Percentiles rank a stretch among this genome's conserved stretches.
Conservation (phyloP, 2,329 filamentous ascomycete genomes). For the Aureobasidium zeae region DNA sequence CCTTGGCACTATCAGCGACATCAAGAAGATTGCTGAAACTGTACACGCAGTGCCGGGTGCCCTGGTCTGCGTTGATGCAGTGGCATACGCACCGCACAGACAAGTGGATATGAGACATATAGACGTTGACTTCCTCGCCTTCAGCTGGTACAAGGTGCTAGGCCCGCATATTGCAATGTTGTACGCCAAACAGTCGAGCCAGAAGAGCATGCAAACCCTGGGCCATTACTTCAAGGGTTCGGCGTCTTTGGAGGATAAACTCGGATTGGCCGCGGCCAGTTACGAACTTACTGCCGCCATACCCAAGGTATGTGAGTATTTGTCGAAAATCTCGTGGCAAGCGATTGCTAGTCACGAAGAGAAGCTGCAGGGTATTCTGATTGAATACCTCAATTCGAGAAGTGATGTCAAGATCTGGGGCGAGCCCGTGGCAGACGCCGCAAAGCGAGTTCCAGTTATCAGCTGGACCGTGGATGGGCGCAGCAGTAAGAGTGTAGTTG, state of each 20-base stretch:
- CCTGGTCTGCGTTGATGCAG: conserved; percentile 63
- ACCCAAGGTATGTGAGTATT: conserved; percentile 51
- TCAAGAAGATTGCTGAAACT: conserved; percentile 45
- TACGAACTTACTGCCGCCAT: conserved; percentile 62
- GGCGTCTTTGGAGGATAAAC: conserved; percentile 53
- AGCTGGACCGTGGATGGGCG: conserved; percentile 54
- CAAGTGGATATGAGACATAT: conserved; percentile 58
- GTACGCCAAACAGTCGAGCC: conserved; percentile 52
- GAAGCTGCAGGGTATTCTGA: conserved; percentile 47
- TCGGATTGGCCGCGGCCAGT: conserved; percentile 58
- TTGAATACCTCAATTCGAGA: conserved; percentile 49
- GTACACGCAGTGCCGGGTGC: conserved; percentile 47
- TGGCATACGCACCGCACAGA: conserved; percentile 67
- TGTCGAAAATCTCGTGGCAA: conserved; percentile 36
- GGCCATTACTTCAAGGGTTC: conserved; percentile 59
- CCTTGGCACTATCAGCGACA: conserved; percentile 59
- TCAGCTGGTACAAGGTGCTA: conserved; percentile 76
- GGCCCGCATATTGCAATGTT: conserved; percentile 65
- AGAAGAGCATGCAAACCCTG: conserved; percentile 47
- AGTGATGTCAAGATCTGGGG: conserved; percentile 51
- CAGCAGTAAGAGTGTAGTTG: conserved; percentile 50
- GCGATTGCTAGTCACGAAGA: conserved; percentile 51
- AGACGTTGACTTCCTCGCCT: conserved; percentile 66
- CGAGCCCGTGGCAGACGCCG: conserved; percentile 39
- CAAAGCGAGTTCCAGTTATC: conserved; percentile 53